Base-by-base conservation (phyloP, 495 filamentous ascomycete species). In the Cercophora newfieldiana region DNA sequence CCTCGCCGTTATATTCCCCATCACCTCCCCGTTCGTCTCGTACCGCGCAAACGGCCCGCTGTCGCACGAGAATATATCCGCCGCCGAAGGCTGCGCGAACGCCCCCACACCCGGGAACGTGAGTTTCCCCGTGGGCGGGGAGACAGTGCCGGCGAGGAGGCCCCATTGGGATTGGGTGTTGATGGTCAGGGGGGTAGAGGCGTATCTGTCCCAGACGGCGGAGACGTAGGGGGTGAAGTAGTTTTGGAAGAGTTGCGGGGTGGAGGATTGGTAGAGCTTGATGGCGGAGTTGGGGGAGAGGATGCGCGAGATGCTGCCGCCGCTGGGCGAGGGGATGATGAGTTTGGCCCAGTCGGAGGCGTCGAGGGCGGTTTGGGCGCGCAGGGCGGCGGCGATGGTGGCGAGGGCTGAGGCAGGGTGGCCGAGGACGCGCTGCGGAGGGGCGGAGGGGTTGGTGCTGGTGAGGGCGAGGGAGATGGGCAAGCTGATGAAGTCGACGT, bases 401-500 rank as follows among this genome's bases (percentile, higher is more conserved):
- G 82, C 80, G 10, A 92, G 83, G 4, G 87, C 90, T 65, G 81
- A 73, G 0, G 82, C 30, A 0, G 85, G 81, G 64, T 90, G 77
- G 28, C 90, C 90, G 5, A 79, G 68, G 21, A 92, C 89, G 28
- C 78, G 75, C 67, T 89, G 83, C 19, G 1, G 74, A 80, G 2
- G 64, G 55, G n/a, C 85, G 7, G 21, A 29, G 16, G 54, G 85
- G 8, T 80, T 74, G 2, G 80, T 77, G 68, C 83, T 86, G 33
- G 77, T 80, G 6, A 93, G 81, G 29, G 82, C 75, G 47, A 93
- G 77, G 7, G 87, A 82, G 59, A 92, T 85, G 10, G 90, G 89
- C 10, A 91, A 67, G 65, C 80, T 79, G 48, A 90, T 85, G 70
- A 92, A 92, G 77, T 93, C 90, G 47, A 93, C 90, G 68, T 89